Percentiles rank a stretch among this genome's conserved stretches.
phyloP scores from a whole-genome alignment of 768 basidiomycete genomes.

The Lactarius pseudohatsudake region DNA sequence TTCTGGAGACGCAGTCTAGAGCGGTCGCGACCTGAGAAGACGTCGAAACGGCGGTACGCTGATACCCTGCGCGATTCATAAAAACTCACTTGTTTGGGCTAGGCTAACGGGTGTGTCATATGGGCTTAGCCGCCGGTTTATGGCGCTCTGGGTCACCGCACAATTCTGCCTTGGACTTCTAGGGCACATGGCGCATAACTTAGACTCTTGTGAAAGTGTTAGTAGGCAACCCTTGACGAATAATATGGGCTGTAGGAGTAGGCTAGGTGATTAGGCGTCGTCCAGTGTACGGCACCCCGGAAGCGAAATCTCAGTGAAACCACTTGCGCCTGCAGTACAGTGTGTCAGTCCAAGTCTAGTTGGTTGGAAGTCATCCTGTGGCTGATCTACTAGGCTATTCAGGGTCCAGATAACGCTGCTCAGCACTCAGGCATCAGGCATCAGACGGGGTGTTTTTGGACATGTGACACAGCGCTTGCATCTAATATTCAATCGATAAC shows the following conservation, averaged over 20 bases:
- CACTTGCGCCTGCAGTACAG: not conserved
- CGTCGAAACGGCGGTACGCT: not conserved
- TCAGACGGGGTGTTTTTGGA: too few species aligned
- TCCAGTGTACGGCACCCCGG: not conserved
- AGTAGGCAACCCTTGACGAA: not conserved
- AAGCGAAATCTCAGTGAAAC: not conserved
- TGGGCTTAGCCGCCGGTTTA: not conserved
- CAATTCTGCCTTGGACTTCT: not conserved
- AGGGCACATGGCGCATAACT: not conserved
- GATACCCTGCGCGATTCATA: not conserved
- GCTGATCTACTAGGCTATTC: too few species aligned
- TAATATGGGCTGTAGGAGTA: not conserved
- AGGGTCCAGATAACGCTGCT: too few species aligned
- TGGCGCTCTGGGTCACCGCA: not conserved
- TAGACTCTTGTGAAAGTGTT: not conserved
- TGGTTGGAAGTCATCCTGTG: not conserved
- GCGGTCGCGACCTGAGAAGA: constrained; percentile 3
- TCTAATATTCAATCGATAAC: too few species aligned
- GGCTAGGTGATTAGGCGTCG: not conserved
- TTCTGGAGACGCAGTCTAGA: constrained; percentile 40
- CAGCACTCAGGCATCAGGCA: too few species aligned
- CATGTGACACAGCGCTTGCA: too few species aligned
- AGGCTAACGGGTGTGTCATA: not conserved
- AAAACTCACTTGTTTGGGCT: not conserved
- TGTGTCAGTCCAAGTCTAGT: not conserved